These are phyloP conservation scores for Eragrostis tef DNA, from an alignment of 202 grass and related monocot genomes.

Conservation along the genomic window DNA sequence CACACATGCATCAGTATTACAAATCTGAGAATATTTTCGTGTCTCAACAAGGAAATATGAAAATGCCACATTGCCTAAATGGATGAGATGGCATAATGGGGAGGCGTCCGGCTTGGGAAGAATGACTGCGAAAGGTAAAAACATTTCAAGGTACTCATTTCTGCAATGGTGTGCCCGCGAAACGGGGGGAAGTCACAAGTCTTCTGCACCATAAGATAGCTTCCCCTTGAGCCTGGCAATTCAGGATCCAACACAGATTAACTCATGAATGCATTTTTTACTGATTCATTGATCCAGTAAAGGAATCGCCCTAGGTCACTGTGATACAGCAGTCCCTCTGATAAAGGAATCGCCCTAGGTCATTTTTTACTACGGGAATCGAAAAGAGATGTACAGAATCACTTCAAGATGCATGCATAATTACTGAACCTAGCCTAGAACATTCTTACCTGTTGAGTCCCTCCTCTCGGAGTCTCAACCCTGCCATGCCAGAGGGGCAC, in stretches of 20 bases:
- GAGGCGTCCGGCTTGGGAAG: neutral
- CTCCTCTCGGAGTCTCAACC: slow-evolving; percentile 21
- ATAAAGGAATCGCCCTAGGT: neutral
- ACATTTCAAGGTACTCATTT: neutral
- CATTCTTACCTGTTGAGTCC: neutral
- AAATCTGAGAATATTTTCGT: neutral
- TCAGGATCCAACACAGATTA: neutral
- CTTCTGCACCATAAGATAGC: neutral
- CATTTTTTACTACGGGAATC: neutral
- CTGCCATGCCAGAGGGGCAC: neutral
- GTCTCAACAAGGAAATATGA: neutral
- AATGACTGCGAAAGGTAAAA: slow-evolving; percentile 1
- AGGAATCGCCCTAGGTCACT: slow-evolving; percentile 14
- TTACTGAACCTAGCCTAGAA: neutral
- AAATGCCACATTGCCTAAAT: neutral
- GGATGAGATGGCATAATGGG: neutral
- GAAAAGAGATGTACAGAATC: neutral
- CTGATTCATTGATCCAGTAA: slow-evolving; percentile 10
- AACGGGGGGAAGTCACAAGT: neutral
- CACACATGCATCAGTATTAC: neutral
- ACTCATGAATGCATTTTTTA: neutral
- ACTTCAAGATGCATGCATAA: neutral
- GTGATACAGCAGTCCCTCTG: too few species aligned
- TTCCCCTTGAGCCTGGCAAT: neutral
- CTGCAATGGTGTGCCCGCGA: neutral